Conservation (phyloP, 1,284 basidiomycete genomes). For the Tylopilus orsonianus region DNA sequence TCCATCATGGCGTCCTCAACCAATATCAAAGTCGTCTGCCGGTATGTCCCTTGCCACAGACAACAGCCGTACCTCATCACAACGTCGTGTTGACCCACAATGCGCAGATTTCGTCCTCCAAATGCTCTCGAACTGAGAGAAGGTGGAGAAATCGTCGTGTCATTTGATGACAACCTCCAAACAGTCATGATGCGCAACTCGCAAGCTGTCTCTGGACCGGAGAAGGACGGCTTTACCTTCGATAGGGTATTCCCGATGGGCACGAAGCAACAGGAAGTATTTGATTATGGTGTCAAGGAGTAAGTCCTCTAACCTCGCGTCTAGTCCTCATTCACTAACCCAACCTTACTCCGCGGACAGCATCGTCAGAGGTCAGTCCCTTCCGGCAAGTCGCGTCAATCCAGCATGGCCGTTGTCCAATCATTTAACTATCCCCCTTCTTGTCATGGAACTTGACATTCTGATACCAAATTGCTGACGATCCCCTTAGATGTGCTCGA, state of each 20-base stretch:
- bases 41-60: slow-evolving; percentile 50
- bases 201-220: slow-evolving; percentile 66
- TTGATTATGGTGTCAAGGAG: slow-evolving; percentile 99
- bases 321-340: slow-evolving; percentile 13
- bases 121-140: slow-evolving; percentile 92
- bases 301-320: slow-evolving; percentile 42
- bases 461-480: slow-evolving; percentile 21
- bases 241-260: slow-evolving; percentile 96
- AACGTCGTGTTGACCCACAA: slow-evolving; percentile 10
- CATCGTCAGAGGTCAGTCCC: slow-evolving; percentile 70
- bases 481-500: slow-evolving; percentile 84
- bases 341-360: slow-evolving; percentile 38
- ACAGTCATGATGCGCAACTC: slow-evolving; percentile 81
- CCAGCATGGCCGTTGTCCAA: neutral
- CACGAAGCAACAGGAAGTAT: slow-evolving; percentile 92
- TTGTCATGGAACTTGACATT: slow-evolving; percentile 4
- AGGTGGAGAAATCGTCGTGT: slow-evolving; percentile 88
- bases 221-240: slow-evolving; percentile 95
- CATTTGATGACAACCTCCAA: slow-evolving; percentile 83
- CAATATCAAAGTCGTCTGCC: slow-evolving; percentile 94
- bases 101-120: slow-evolving; percentile 85
- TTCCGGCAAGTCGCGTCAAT: slow-evolving; percentile 1
- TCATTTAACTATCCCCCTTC: neutral
- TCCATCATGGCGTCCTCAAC: slow-evolving; percentile 68
- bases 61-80: neutral